Conservation (phyloP, 108 stramenopile species). For the Nitzschia sp. region DNA sequence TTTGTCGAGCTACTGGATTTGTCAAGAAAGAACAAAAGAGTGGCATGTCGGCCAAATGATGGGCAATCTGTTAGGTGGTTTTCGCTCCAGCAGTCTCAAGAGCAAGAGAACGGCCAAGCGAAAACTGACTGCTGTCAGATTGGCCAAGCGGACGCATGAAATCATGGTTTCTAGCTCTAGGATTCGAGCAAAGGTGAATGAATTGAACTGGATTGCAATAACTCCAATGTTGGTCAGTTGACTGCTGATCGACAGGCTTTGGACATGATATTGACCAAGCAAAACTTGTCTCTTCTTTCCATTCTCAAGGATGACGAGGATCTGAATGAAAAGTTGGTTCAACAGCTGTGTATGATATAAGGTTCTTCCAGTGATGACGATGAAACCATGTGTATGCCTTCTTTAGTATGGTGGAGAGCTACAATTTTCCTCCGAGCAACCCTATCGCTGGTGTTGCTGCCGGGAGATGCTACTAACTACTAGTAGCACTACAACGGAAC, state of each 20-base stretch:
- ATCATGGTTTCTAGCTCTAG: background rate
- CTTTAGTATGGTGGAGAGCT: no score
- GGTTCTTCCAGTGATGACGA: no score
- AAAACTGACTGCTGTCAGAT: background rate
- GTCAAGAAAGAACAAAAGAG: conserved; percentile 8
- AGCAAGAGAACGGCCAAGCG: background rate
- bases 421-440: no score
- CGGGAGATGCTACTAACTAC: no score
- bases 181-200: background rate
- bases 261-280: background rate
- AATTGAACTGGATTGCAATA: background rate
- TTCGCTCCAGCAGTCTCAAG: background rate
- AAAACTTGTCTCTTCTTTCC: background rate
- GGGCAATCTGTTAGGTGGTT: background rate
- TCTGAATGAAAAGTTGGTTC: background rate
- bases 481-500: no score
- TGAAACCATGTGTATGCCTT: no score
- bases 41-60: conserved; percentile 7
- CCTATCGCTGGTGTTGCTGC: no score
- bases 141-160: background rate
- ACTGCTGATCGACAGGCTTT: background rate
- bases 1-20: conserved; percentile 19
- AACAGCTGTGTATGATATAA: background rate
- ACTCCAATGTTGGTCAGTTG: background rate
- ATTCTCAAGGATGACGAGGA: background rate